phyloP scores from a whole-genome alignment of 345 rosid genomes.

The Arabidopsis suecica region DNA sequence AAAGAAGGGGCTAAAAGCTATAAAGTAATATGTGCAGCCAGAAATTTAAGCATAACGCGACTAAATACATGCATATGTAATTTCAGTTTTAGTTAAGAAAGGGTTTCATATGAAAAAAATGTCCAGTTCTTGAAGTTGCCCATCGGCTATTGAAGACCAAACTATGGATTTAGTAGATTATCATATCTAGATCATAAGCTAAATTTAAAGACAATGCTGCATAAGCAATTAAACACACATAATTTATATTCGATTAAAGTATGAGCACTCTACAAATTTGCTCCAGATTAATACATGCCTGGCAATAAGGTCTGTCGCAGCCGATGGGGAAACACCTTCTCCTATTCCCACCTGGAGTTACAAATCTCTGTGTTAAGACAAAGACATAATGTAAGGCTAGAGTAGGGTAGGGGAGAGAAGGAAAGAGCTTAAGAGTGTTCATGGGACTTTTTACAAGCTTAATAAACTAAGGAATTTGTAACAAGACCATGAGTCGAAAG shows the following conservation, averaged over 20 bases:
- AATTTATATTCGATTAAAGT: constrained; percentile 30
- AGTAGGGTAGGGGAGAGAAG: constrained; percentile 29
- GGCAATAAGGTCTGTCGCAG: constrained; percentile 98
- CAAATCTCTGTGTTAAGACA: constrained; percentile 47
- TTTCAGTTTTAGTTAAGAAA: constrained; percentile 1
- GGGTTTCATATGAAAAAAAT: background rate
- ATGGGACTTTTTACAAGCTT: background rate
- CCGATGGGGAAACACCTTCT: constrained; percentile 98
- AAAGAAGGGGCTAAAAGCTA: constrained; percentile 5
- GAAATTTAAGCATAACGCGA: constrained; percentile 2
- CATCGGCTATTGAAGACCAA: constrained; percentile 26
- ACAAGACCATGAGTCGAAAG: constrained; percentile 6
- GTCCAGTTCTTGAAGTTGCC: constrained; percentile 7
- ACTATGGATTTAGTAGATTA: background rate
- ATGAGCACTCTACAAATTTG: constrained; percentile 28
- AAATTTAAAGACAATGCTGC: constrained; percentile 8
- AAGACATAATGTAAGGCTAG: constrained; percentile 48
- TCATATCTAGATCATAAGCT: constrained; percentile 6
- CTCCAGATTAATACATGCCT: constrained; percentile 67
- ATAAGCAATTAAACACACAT: constrained; percentile 24
- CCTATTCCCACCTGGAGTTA: constrained; percentile 91
- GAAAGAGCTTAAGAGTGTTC: constrained; percentile 8
- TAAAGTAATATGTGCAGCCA: constrained; percentile 8
- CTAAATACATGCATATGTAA: background rate
- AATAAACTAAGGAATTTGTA: constrained; percentile 2